phyloP scores from a whole-genome alignment of 225 moss, liverwort and hornwort genomes.

The Sphagnum contortum region DNA sequence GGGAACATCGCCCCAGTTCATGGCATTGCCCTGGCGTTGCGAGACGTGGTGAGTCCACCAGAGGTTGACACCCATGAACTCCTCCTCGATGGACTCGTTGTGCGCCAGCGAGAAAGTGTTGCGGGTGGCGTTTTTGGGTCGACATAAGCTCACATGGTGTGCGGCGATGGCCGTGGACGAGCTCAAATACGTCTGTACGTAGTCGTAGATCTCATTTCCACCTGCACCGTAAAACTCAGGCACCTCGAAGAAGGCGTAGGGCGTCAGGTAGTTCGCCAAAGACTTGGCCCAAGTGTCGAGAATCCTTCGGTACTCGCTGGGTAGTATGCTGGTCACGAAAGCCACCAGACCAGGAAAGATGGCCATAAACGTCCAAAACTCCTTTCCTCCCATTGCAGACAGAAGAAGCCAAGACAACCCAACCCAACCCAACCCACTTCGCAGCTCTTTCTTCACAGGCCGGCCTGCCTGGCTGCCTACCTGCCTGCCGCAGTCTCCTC shows the following conservation, averaged over 20 bases:
- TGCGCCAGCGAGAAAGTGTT: too few relatives aligned
- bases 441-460: too few relatives aligned
- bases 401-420: too few relatives aligned
- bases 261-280: not conserved
- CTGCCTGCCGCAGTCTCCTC: too few relatives aligned
- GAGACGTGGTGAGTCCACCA: slow-evolving; percentile 16
- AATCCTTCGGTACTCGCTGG: not conserved
- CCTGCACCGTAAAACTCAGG: not conserved
- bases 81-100: slow-evolving; percentile 1
- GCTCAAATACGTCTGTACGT: slow-evolving; percentile 3
- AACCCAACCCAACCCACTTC: too few relatives aligned
- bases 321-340: not conserved
- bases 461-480: too few relatives aligned
- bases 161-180: not conserved
- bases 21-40: too few relatives aligned
- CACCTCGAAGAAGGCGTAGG: not conserved
- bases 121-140: slow-evolving; percentile 1
- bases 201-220: not conserved
- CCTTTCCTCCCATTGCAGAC: not conserved
- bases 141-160: not conserved
- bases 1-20: not conserved
- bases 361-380: too few relatives aligned
- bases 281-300: not conserved
- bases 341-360: not conserved
- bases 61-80: slow-evolving; percentile 7